Evolutionary conservation across 2,329 filamentous ascomycete species (phyloP).

Genomic region (Verticillium dahliae): DNA sequence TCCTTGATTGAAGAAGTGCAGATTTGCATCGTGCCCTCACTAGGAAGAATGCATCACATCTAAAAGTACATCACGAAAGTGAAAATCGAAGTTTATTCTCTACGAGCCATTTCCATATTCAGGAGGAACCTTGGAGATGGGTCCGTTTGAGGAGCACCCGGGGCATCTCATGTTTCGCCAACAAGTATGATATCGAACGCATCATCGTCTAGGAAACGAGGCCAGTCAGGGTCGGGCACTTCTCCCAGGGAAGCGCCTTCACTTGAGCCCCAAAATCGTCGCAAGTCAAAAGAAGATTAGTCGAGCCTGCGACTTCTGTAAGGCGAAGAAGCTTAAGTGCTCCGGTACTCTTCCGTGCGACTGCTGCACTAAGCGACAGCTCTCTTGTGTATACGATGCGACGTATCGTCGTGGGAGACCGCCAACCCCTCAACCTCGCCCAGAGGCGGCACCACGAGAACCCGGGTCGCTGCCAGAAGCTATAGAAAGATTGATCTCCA

Average conservation of each 20-base stretch:
- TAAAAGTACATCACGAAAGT: not conserved
- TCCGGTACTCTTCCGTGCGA: constrained; percentile 27
- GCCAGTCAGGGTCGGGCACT: not conserved
- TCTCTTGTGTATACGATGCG: constrained; percentile 27
- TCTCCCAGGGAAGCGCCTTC: not conserved
- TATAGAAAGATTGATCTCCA: no score
- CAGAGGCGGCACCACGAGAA: not conserved
- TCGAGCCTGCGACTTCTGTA: constrained; percentile 30
- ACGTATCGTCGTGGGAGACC: constrained; percentile 27
- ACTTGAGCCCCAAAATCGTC: constrained; percentile 1
- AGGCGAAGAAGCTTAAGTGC: constrained; percentile 28
- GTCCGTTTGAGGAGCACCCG: not conserved
- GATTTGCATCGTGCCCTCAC: no score
- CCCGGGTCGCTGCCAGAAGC: not conserved
- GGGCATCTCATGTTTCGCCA: not conserved
- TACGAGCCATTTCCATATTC: not conserved
- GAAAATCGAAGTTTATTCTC: not conserved
- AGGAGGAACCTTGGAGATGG: not conserved
- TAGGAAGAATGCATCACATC: no score
- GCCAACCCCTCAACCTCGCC: constrained; percentile 23
- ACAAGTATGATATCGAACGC: not conserved
- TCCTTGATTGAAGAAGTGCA: no score
- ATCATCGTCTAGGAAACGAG: not conserved
- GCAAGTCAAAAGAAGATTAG: constrained; percentile 22
- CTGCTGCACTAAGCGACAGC: constrained; percentile 18